Conservation (phyloP, 495 filamentous ascomycete species). For the Geopyxis carbonaria region DNA sequence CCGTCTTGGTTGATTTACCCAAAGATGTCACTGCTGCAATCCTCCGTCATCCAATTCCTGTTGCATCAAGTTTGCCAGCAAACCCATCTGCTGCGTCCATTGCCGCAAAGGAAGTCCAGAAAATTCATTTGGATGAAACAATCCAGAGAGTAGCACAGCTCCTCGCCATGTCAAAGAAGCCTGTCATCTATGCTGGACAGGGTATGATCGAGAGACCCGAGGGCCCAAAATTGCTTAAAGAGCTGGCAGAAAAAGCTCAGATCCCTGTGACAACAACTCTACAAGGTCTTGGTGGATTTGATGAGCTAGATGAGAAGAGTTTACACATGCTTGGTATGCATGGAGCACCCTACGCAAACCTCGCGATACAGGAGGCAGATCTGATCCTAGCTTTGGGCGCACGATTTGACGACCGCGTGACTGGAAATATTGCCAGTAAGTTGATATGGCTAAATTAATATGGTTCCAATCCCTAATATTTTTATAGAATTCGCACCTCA, state of each 20-base stretch:
- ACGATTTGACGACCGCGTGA: slow-evolving; percentile 68
- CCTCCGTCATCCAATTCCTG: slow-evolving; percentile 50
- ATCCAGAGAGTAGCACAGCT: slow-evolving; percentile 48
- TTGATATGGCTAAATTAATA: no score
- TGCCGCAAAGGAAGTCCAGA: slow-evolving; percentile 41
- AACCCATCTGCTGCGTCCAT: slow-evolving; percentile 54
- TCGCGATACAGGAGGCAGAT: slow-evolving; percentile 63
- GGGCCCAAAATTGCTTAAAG: slow-evolving; percentile 48
- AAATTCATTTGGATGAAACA: slow-evolving; percentile 41
- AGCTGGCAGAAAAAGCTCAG: slow-evolving; percentile 52
- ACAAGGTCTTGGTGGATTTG: slow-evolving; percentile 60
- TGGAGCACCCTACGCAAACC: slow-evolving; percentile 61
- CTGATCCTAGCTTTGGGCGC: slow-evolving; percentile 59
- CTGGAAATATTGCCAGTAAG: slow-evolving; percentile 39
- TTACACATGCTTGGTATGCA: slow-evolving; percentile 78
- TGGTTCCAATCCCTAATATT: no score
- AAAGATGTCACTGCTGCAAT: slow-evolving; percentile 61
- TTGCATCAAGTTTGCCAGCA: slow-evolving; percentile 42
- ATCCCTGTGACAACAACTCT: slow-evolving; percentile 67
- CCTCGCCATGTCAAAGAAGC: slow-evolving; percentile 58
- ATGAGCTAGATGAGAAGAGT: slow-evolving; percentile 58
- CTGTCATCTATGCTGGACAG: slow-evolving; percentile 59
- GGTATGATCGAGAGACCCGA: slow-evolving; percentile 47
- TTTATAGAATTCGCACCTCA: slow-evolving; percentile 55
- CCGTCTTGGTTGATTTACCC: slow-evolving; percentile 64